phyloP scores from a whole-genome alignment of 2,329 filamentous ascomycete genomes.

The Penicillium palitans region DNA sequence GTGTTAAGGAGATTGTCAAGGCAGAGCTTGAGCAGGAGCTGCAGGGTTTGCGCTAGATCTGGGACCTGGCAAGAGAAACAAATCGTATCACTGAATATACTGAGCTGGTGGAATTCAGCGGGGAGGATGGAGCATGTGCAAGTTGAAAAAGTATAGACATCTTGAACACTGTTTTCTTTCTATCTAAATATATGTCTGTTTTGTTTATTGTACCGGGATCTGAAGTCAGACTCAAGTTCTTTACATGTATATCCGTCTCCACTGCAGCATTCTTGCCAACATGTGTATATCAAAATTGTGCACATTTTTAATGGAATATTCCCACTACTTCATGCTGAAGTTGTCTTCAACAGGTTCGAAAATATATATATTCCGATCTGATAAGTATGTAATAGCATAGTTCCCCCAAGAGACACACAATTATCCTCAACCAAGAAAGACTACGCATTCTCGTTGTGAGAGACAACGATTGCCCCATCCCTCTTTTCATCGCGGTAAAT shows the following conservation, averaged over 20 bases:
- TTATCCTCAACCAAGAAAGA: not conserved
- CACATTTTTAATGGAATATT: not conserved
- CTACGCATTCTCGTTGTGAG: constrained; percentile 3
- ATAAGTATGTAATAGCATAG: not conserved
- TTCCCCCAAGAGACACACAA: not conserved
- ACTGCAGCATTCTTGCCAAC: not conserved
- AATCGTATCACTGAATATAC: too few species aligned
- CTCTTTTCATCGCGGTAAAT: constrained; percentile 10
- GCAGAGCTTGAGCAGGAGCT: not conserved
- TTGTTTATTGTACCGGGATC: not conserved
- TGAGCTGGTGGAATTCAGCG: not conserved
- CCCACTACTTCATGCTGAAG: not conserved
- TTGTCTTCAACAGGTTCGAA: not conserved
- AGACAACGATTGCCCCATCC: constrained; percentile 1
- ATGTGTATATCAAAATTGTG: not conserved
- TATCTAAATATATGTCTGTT: not conserved
- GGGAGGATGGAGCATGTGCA: not conserved
- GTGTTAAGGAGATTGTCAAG: constrained; percentile 4
- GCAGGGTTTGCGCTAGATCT: not conserved
- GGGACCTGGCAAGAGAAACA: not conserved
- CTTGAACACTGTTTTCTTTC: not conserved
- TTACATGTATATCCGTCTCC: not conserved
- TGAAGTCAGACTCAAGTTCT: not conserved
- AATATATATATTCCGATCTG: not conserved
- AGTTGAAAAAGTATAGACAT: not conserved